A percentile compares a stretch with the other conserved stretches of the same genome.
Evolutionary conservation across 2,329 filamentous ascomycete species (phyloP).

Genomic region (Exserohilum turcica): DNA sequence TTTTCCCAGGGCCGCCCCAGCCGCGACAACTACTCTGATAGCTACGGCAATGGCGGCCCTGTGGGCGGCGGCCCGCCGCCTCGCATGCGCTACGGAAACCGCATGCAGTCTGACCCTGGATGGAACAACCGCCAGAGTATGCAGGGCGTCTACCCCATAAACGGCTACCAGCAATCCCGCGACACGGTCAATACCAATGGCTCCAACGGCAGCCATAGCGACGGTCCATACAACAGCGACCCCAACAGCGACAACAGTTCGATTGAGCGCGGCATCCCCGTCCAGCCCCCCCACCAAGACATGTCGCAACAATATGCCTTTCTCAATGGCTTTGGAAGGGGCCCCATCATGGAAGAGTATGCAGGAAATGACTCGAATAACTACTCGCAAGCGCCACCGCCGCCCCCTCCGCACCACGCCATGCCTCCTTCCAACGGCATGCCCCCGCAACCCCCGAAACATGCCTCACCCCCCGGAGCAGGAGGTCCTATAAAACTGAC

Average conservation of each 20-base stretch:
- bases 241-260: slow-evolving; percentile 95
- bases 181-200: slow-evolving; percentile 83
- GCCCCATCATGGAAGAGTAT: slow-evolving; percentile 52
- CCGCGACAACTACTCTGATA: slow-evolving; percentile 47
- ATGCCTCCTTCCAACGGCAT: slow-evolving; percentile 6
- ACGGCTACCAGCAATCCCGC: slow-evolving; percentile 75
- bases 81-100: slow-evolving; percentile 47
- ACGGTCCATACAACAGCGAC: slow-evolving; percentile 77
- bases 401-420: slow-evolving; percentile 27
- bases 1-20: slow-evolving; percentile 41
- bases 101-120: slow-evolving; percentile 53
- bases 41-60: slow-evolving; percentile 38
- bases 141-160: slow-evolving; percentile 52
- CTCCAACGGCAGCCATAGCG: slow-evolving; percentile 72
- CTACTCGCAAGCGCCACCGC: slow-evolving; percentile 14
- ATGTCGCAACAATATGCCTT: slow-evolving; percentile 63
- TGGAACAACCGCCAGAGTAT: slow-evolving; percentile 43
- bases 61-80: slow-evolving; percentile 38
- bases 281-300: slow-evolving; percentile 45
- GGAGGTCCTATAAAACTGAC: slow-evolving; percentile 35
- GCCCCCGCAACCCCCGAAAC: slow-evolving; percentile 23
- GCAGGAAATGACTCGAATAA: slow-evolving; percentile 10
- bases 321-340: slow-evolving; percentile 52
- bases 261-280: slow-evolving; percentile 70
- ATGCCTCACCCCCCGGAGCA: slow-evolving; percentile 26